phyloP scores from a whole-genome alignment of 495 filamentous ascomycete species.

The Chaetomium cochliodes region DNA sequence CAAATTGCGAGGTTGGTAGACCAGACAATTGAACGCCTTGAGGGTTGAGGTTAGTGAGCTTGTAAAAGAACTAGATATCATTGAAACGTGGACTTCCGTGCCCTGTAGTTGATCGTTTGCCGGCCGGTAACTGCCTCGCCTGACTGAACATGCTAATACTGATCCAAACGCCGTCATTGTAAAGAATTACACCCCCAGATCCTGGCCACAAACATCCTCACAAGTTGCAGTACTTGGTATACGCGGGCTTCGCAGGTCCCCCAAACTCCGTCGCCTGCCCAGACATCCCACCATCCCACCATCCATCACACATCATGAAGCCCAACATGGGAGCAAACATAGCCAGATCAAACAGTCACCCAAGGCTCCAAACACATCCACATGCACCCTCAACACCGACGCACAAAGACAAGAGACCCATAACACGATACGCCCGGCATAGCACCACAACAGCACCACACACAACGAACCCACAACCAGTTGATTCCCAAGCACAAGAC shows the following conservation, averaged over 20 bases:
- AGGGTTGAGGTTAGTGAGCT: slow-evolving; percentile 3
- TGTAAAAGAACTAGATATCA: background rate
- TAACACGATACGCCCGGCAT: background rate
- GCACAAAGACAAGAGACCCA: slow-evolving; percentile 1
- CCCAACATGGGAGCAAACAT: background rate
- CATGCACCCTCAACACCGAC: slow-evolving; percentile 2
- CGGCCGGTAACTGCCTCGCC: background rate
- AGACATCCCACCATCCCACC: background rate
- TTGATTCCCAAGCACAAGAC: background rate
- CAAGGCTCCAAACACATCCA: background rate
- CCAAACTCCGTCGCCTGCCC: background rate
- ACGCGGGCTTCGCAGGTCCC: background rate
- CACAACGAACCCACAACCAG: background rate
- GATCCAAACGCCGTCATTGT: background rate
- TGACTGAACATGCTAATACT: too few species aligned
- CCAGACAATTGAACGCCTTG: slow-evolving; percentile 28
- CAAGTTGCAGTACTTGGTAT: background rate
- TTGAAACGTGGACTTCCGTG: background rate
- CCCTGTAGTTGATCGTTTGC: background rate
- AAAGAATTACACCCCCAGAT: background rate
- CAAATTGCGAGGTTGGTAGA: slow-evolving; percentile 33
- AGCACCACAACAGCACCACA: background rate
- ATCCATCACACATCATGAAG: background rate
- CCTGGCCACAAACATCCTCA: background rate
- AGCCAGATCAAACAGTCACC: background rate